Evolutionary conservation across 176 grass and related monocot species (phyloP), one percentile per base, ranked within the genome.

Genomic region (Eremochloa ophiuroides): DNA sequence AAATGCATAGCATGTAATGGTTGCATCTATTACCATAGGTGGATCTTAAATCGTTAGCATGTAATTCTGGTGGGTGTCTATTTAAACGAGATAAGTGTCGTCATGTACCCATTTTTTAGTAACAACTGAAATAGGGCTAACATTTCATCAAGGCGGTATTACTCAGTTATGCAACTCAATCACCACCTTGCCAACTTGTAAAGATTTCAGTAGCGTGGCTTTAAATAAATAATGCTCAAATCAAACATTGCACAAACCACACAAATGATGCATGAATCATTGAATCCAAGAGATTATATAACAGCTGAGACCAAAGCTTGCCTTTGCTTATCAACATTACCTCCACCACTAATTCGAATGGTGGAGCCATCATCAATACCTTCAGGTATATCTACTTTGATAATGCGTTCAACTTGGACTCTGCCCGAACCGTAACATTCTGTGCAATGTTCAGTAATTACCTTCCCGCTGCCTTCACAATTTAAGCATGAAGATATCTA

Each of bases 401-500:
- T 80, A 74, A 8, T 83, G 48, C 58, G 77, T 16, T 85, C 69
- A 74, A 82, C 78, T 79, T 85, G 71, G 58, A 98, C 74, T 87
- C 77, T 94, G 75, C 95, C 90, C 64, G 87, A 85, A 66, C 95
- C 95, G 2, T 30, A 18, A 28, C 95, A 98, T 62, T 82, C 88
- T 89, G 55, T 73, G 84, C 95, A 98, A 33, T 89, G 73, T 67
- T 98, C 95, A 79, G 86, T 90, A 84, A 98, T 88, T 68, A 89
- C 77, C 69, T 87, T 94, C 20, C 95, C 92, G 33, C 56, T 77
- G 40, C 95, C 95, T 78, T 59, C 74, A 91, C 92, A 98, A 48
- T 90, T 94, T 83, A 80, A 91, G 83, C 95, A 98, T 87, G 92
- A 87, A 63, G 92, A 98, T 81, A 93, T 87, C 95, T 98, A 63